A percentile compares a stretch with the other conserved stretches of the same genome.
These are phyloP conservation scores for Thraustochytrium striatum DNA, from an alignment of 352 stramenopile species.

Conservation along the genomic window DNA sequence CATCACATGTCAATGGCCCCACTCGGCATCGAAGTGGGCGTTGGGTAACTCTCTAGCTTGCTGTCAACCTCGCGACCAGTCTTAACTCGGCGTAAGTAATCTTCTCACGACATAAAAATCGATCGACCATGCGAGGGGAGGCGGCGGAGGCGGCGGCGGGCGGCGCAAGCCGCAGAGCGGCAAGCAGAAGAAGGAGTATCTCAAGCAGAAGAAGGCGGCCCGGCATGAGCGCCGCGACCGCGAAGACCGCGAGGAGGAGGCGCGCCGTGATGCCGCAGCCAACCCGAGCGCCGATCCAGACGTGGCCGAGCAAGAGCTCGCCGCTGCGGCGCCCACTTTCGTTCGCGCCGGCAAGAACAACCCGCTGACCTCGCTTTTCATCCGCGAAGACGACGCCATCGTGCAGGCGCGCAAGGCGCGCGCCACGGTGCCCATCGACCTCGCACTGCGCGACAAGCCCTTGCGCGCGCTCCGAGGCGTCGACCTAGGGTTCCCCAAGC, in stretches of 20 bases:
- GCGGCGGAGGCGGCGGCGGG: neutral
- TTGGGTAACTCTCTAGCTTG: no score
- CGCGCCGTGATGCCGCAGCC: neutral
- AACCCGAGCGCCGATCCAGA: neutral
- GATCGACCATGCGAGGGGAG: neutral
- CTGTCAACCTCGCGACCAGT: no score
- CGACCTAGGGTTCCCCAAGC: slow-evolving; percentile 16
- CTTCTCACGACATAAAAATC: neutral
- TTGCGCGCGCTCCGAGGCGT: neutral
- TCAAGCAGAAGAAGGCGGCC: slow-evolving; percentile 20
- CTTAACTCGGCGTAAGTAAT: neutral
- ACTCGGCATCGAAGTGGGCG: no score
- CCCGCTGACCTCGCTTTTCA: slow-evolving; percentile 30
- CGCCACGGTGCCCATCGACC: slow-evolving; percentile 8
- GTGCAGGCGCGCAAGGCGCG: neutral
- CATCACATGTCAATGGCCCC: no score
- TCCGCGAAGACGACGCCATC: slow-evolving; percentile 23
- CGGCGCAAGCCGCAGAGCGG: slow-evolving; percentile 43
- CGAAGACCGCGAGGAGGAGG: slow-evolving; percentile 5
- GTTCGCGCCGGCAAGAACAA: slow-evolving; percentile 27
- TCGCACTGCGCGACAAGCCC: neutral
- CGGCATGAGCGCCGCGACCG: neutral
- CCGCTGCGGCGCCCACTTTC: neutral
- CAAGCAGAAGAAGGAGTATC: slow-evolving; percentile 49
- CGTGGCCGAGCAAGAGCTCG: neutral